phyloP scores from a whole-genome alignment of 1,284 basidiomycete species.

The Apiotrichum gamsii region DNA sequence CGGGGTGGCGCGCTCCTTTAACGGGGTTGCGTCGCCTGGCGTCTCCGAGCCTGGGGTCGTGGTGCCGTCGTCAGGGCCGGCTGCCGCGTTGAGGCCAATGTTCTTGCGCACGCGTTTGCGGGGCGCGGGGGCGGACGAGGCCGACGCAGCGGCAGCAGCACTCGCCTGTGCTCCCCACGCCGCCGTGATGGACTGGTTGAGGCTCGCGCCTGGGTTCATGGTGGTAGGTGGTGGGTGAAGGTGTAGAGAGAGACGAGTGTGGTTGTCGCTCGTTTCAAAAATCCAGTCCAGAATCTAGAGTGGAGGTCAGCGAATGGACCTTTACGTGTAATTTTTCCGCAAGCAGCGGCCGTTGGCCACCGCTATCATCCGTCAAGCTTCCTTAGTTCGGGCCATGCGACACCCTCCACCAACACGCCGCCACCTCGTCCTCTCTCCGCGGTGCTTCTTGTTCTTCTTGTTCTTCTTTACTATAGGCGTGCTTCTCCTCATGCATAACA shows the following conservation, averaged over 20 bases:
- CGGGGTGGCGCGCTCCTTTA: not conserved
- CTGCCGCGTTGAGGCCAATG: conserved; percentile 16
- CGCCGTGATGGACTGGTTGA: conserved; percentile 42
- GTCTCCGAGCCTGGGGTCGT: conserved; percentile 2
- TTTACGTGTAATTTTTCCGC: not conserved
- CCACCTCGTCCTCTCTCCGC: too few relatives aligned
- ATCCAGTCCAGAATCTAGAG: too few relatives aligned
- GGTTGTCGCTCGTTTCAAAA: not conserved
- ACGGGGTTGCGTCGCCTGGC: conserved; percentile 3
- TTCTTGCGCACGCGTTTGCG: conserved; percentile 16
- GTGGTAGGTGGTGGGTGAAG: not conserved
- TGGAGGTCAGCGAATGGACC: too few relatives aligned
- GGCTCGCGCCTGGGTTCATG: conserved; percentile 17
- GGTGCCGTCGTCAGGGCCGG: conserved; percentile 3
- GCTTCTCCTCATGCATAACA: too few relatives aligned
- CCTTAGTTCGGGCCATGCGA: too few relatives aligned
- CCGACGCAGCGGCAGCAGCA: not conserved
- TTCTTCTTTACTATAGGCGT: too few relatives aligned
- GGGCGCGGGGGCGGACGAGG: not conserved
- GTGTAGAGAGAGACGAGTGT: not conserved
- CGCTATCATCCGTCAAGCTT: not conserved
- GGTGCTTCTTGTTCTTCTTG: too few relatives aligned
- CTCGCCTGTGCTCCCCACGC: conserved; percentile 28
- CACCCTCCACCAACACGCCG: too few relatives aligned
- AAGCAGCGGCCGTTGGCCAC: conserved; percentile 1